These are phyloP conservation scores for Cubamyces sp. DNA, from an alignment of 768 basidiomycete species.

Conservation along the genomic window DNA sequence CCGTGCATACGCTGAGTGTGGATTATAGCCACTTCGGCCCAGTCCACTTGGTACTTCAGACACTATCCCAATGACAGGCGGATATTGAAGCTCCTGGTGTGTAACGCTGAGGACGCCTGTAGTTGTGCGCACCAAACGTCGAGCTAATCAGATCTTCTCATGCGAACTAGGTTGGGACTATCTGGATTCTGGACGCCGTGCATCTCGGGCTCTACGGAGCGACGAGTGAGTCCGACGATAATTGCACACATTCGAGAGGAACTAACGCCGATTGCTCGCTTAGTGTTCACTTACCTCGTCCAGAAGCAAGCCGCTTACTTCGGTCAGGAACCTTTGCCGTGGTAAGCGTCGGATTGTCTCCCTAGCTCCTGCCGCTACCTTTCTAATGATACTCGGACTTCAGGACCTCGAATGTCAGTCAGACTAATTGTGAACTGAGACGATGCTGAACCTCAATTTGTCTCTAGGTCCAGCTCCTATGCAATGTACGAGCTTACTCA, in stretches of 20 bases:
- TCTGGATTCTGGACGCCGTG: constrained; percentile 7
- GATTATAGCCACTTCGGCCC: constrained; percentile 8
- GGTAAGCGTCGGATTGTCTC: not conserved
- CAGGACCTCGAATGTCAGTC: constrained; percentile 10
- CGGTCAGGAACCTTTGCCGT: constrained; percentile 8
- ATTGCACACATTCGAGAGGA: too few species aligned
- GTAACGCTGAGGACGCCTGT: too few species aligned
- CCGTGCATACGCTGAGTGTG: not conserved
- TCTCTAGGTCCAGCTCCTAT: constrained; percentile 1
- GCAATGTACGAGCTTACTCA: not conserved
- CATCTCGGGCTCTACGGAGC: constrained; percentile 15
- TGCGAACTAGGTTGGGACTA: not conserved
- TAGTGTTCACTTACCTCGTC: constrained; percentile 15
- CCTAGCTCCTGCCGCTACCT: too few species aligned
- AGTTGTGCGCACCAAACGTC: too few species aligned
- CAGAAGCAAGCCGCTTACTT: constrained; percentile 3
- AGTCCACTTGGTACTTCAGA: constrained; percentile 11
- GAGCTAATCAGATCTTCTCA: too few species aligned
- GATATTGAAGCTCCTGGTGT: constrained; percentile 7
- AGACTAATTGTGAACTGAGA: too few species aligned
- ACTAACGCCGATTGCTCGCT: not conserved
- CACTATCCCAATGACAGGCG: constrained; percentile 11
- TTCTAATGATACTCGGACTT: not conserved
- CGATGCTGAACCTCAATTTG: too few species aligned
- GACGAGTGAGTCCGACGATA: not conserved